Evolutionary conservation across 148 eudicot species (phyloP).

Genomic region (Mesembryanthemum crystallinum): DNA sequence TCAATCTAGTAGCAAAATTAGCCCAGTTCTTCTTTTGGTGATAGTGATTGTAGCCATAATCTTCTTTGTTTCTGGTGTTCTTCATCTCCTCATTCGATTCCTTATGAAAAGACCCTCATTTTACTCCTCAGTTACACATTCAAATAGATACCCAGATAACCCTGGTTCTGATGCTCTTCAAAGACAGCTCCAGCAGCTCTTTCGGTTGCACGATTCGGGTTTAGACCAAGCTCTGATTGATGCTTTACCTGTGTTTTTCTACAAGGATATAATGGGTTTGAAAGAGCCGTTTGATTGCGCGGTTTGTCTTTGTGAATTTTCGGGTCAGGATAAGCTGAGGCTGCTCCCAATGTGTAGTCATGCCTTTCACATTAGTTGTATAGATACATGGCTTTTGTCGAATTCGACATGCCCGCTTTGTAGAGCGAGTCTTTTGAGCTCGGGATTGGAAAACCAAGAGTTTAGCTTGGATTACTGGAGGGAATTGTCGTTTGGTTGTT

Average conservation of each 20-base stretch:
- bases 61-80: slow-evolving; percentile 48
- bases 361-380: slow-evolving; percentile 51
- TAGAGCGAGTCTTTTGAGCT: slow-evolving; percentile 36
- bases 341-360: slow-evolving; percentile 50
- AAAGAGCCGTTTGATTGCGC: slow-evolving; percentile 59
- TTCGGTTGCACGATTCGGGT: slow-evolving; percentile 50
- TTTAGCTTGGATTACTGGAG: slow-evolving; percentile 33
- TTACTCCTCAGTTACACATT: slow-evolving; percentile 35
- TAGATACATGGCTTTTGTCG: slow-evolving; percentile 54
- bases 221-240: slow-evolving; percentile 49
- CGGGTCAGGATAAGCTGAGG: slow-evolving; percentile 39
- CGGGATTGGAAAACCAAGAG: slow-evolving; percentile 31
- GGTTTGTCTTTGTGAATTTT: slow-evolving; percentile 46
- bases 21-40: slow-evolving; percentile 42
- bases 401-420: slow-evolving; percentile 62
- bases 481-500: slow-evolving; percentile 31
- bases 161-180: slow-evolving; percentile 42
- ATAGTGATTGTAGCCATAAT: slow-evolving; percentile 46
- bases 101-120: slow-evolving; percentile 45
- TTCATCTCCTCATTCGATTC: slow-evolving; percentile 48
- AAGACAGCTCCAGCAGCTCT: slow-evolving; percentile 56
- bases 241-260: slow-evolving; percentile 43
- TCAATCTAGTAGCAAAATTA: slow-evolving; percentile 36
- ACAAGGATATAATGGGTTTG: slow-evolving; percentile 38
- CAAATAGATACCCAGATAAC: slow-evolving; percentile 36